Evolutionary conservation across 2,329 filamentous ascomycete species (phyloP), one percentile per base, ranked within the genome.

Genomic region (Metarhizium brunneum): DNA sequence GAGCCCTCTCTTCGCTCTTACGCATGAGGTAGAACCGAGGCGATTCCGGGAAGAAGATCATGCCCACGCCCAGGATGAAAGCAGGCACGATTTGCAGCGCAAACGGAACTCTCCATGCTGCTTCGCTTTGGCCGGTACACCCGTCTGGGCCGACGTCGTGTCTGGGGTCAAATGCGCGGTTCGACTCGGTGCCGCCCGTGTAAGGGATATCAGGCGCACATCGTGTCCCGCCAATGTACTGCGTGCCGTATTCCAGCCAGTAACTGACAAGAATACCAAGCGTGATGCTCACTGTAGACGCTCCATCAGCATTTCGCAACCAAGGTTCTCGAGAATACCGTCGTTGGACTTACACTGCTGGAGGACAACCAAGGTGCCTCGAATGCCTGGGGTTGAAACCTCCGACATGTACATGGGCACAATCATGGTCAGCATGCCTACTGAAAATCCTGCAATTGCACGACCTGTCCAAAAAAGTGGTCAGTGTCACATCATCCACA

Each of bases 81-180:
- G 81, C 76, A 66, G 81, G 85, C 0, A 74, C 61, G 55, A 84
- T 82, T 60, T 80, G 77, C 18, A 80, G 59, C 1, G 70, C 75
- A 50, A 80, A 71, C 0, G 77, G 77, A 13, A 80, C 70, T 11
- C 76, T 68, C 67, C 77, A 80, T 4, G 75, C 62, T 1, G 66
- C 66, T 13, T 69, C 58, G 13, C 71, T 75, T 57, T 78, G 76
- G 0, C 75, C 76, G 0, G 68, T 68, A 54, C 76, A 79, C 45
- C 68, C 73, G 38, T 67, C 62, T 49, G 63, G 60, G 4, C 70
- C 73, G 45, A 76, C 71, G 58, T 75, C 74, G 43, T 61, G 64
- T 54, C 65, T 68, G 3, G 74, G 75, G 36, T 78, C 67, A 55
- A 80, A 79, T 6, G 63, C 64, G 8, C 61, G 73, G 1, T 66